Conservation (phyloP, 2,329 filamentous ascomycete species). For the Phialophora verrucosa region DNA sequence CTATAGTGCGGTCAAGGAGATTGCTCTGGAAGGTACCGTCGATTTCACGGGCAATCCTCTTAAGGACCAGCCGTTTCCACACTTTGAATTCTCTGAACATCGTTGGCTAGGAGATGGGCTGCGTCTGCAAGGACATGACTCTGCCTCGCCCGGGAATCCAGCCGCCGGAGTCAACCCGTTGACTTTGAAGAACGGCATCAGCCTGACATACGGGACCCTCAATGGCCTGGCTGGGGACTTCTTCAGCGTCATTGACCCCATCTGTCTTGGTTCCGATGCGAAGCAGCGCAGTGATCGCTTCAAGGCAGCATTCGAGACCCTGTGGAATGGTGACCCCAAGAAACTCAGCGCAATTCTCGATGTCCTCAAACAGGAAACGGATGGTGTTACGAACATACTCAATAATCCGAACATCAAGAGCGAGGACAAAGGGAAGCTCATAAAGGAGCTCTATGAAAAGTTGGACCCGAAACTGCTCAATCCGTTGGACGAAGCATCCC, state of each 20-base stretch:
- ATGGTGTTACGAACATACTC: constrained; percentile 1
- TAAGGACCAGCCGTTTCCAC: neutral
- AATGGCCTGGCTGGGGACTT: constrained; percentile 6
- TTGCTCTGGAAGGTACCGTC: neutral
- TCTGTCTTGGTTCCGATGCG: neutral
- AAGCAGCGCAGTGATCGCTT: constrained; percentile 1
- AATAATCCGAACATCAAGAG: neutral
- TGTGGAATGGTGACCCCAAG: constrained; percentile 3
- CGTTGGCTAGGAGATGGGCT: neutral
- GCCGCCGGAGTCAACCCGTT: neutral
- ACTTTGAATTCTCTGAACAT: constrained; percentile 4
- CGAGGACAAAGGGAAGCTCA: neutral
- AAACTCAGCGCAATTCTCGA: neutral
- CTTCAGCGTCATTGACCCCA: neutral
- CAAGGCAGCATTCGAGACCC: neutral
- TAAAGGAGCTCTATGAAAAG: constrained; percentile 1
- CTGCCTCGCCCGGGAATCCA: neutral
- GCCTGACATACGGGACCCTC: constrained; percentile 2
- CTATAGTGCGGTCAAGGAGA: neutral
- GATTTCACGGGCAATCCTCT: neutral
- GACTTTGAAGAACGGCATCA: constrained; percentile 1
- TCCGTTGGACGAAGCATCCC: neutral
- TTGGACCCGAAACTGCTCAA: neutral
- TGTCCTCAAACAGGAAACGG: neutral
- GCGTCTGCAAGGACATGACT: neutral